Conservation (phyloP, 169 alveolate species). For the Plasmodium ovale region DNA sequence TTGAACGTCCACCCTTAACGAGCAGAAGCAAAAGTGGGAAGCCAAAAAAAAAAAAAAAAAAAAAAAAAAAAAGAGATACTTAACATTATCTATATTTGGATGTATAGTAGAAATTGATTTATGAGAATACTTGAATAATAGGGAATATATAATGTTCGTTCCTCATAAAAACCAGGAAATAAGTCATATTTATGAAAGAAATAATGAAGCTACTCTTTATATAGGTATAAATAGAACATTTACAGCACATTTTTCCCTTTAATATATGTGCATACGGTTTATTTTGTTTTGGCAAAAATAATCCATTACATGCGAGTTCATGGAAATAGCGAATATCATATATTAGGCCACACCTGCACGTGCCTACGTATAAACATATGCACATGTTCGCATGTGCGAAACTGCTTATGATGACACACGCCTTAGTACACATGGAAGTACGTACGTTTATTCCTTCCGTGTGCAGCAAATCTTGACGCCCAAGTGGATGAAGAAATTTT, state of each 20-base stretch:
- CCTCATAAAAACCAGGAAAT: conserved; percentile 85
- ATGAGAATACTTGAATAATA: conserved; percentile 44
- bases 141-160: conserved; percentile 57
- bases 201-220: conserved; percentile 94
- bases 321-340: conserved; percentile 1
- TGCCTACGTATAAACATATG: background rate
- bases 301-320: conserved; percentile 28
- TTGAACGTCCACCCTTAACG: background rate
- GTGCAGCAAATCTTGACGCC: conserved; percentile 94
- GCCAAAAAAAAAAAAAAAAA: background rate
- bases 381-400: background rate
- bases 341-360: background rate
- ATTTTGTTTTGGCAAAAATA: too few relatives aligned
- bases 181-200: conserved; percentile 90
- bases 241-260: background rate
- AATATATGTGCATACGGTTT: background rate
- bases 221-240: conserved; percentile 77
- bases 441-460: background rate
- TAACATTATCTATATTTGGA: too few relatives aligned
- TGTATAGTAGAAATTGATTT: background rate
- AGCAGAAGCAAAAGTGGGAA: background rate
- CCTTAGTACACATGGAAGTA: background rate
- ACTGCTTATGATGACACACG: too few relatives aligned
- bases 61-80: background rate
- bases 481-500: conserved; percentile 97